Base-by-base conservation (phyloP, 1,284 basidiomycete species). In the Mycena citricolor region DNA sequence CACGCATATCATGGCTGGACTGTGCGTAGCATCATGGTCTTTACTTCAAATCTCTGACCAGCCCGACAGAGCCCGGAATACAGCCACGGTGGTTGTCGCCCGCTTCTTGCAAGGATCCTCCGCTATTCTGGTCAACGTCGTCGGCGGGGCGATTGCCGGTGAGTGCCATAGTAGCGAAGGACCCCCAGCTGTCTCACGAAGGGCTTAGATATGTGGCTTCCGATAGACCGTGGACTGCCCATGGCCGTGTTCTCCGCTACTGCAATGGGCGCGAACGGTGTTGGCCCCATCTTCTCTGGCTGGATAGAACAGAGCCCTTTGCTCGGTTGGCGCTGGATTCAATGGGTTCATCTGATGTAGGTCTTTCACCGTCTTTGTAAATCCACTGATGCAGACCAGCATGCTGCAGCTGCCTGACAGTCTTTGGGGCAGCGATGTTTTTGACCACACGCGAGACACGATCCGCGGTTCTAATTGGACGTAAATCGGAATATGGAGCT, bases 241-340 rank as follows among this genome's bases (percentile, higher is more conserved):
- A 89, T 89, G 84, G 67, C 79, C 0, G 57, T 82, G 0, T 86
- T 85, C 56, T 64, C 79, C 2, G 54, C 83, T 2, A 63, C 68
- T n/a, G 79, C 76, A 0, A 63, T 87, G 28, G 74, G 71, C 21
- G 75, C 74, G 2, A 79, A 77, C 0, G 84, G 83, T 0, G 49
- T 87, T 2, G 86, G 83, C 1, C 79, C 84, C 2, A 64, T 83
- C 0, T 67, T 75, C 17, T 74, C 78, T 5, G 82, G 81, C 4
- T 88, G 79, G 76, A 78, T 87, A 5, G 83, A 85, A 55, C 73
- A 79, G 55, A 76, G 81, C 47, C 60, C 66, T 0, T 64, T 65
- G 7, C 59, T 90, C 24, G 68, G 70, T 39, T 90, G 88, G 87
- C 70, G 83, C 25, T 90, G 87, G 86, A 87, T 90, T n/a, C 80